phyloP scores from a whole-genome alignment of 2,329 filamentous ascomycete species.

The Neofusicoccum parvum region DNA sequence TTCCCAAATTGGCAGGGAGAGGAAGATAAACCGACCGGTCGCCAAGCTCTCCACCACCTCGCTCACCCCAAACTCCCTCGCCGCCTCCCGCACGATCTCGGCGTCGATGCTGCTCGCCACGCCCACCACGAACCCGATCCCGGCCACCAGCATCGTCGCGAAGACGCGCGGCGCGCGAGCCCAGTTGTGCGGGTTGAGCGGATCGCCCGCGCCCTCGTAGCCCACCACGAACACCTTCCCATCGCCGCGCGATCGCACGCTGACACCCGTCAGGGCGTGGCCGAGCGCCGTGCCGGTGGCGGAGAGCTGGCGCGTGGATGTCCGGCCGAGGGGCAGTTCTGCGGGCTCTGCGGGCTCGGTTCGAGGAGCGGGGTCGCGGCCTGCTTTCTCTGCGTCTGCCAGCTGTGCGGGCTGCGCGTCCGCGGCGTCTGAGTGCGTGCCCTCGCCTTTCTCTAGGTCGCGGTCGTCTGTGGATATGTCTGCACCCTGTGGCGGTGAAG shows the following conservation, averaged over 20 bases:
- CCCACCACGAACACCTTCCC: slow-evolving; percentile 40
- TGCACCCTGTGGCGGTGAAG: background rate
- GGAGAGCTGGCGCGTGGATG: slow-evolving; percentile 19
- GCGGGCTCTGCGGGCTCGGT: background rate
- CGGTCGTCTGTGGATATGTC: background rate
- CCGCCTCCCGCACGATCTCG: slow-evolving; percentile 49
- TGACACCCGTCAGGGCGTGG: slow-evolving; percentile 37
- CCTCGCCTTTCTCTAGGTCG: background rate
- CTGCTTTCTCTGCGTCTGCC: background rate
- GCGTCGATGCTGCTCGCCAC: slow-evolving; percentile 58
- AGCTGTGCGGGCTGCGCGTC: too few species aligned
- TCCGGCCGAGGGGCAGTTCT: slow-evolving; percentile 27
- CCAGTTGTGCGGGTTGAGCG: slow-evolving; percentile 44
- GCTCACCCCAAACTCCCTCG: slow-evolving; percentile 42
- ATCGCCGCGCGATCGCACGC: slow-evolving; percentile 33
- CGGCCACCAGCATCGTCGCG: slow-evolving; percentile 34
- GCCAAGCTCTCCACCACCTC: slow-evolving; percentile 14
- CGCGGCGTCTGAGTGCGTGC: background rate
- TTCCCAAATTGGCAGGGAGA: slow-evolving; percentile 36
- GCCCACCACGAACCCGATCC: slow-evolving; percentile 55
- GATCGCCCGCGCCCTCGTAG: slow-evolving; percentile 38
- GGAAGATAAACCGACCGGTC: slow-evolving; percentile 2
- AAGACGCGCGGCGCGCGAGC: slow-evolving; percentile 30
- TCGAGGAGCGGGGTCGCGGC: too few species aligned
- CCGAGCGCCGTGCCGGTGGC: slow-evolving; percentile 35